Base-by-base conservation (phyloP, 1,139 yeast genomes). In the Debaryomyces sp. region DNA sequence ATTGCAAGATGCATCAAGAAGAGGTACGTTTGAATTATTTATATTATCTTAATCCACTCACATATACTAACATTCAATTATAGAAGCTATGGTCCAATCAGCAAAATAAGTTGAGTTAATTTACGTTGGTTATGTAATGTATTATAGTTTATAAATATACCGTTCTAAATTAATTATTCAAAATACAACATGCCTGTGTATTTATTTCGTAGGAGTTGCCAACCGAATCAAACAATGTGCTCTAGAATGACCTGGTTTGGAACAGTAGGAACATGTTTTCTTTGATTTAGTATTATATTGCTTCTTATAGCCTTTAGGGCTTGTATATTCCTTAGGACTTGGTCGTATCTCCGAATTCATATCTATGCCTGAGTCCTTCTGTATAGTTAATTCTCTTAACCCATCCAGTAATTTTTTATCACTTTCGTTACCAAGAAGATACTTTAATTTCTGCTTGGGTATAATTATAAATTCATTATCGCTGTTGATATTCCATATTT, bases 1-100 rank as follows among this genome's bases (percentile, higher is more conserved):
- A 62, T 80, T 95, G 55, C 99, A 94, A 69, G 99, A 95, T 70
- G 99, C 99, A 39, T 86, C 97, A 40, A 85, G 99, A 78, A 87
- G 97, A 71, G 94, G 83, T 77, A 73, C 63, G 88, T 85, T 44
- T 64, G 21, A 30, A 4, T 22, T 9, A 15, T 39, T 27, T 18
- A 18, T 9, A 7, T 15, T 7, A 58, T 50, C 27, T 24, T 18
- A 38, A 40, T 37, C 27, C 18, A 23, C 6, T 13, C 15, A 22
- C 5, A 36, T 27, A 41, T 72, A 73, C 77, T 73, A 71, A 72
- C 77, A 43, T 41, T 42, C 27, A 15, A 32, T 18, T 54, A 51
- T 60, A 78, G 89, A 84, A 68, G 87, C 87, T 27, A 75, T 82
- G 81, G 85, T 82, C 42, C 83, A 75, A 61, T 70, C 84, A 21